phyloP scores from a whole-genome alignment of 2,329 filamentous ascomycete species.

The Emericellopsis cladophorae region DNA sequence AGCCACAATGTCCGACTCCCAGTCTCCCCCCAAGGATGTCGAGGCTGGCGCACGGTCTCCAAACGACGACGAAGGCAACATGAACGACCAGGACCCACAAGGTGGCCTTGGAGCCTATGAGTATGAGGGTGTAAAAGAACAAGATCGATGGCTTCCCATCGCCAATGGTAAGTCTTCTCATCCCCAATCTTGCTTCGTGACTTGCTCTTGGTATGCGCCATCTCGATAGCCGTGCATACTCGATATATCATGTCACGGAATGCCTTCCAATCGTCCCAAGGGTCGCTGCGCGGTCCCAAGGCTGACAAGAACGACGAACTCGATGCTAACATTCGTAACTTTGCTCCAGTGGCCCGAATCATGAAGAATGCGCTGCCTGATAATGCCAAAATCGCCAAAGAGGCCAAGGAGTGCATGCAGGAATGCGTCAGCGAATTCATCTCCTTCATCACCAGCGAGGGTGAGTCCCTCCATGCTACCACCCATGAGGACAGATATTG shows the following conservation, averaged over 20 bases:
- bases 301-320: conserved; percentile 39
- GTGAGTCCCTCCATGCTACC: conserved; percentile 38
- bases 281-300: conserved; percentile 33
- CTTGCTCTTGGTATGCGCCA: conserved; percentile 17
- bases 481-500: neutral
- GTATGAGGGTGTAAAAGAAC: conserved; percentile 93
- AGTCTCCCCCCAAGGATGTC: conserved; percentile 90
- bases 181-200: conserved; percentile 28
- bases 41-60: conserved; percentile 86
- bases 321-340: conserved; percentile 91
- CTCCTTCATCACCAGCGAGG: conserved; percentile 98
- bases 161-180: conserved; percentile 82
- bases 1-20: conserved; percentile 83
- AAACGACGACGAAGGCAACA: conserved; percentile 81
- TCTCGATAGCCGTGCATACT: conserved; percentile 11
- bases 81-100: conserved; percentile 82
- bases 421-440: conserved; percentile 99
- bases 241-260: conserved; percentile 39
- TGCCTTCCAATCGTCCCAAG: conserved; percentile 34
- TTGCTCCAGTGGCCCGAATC: conserved; percentile 92
- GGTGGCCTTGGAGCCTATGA: conserved; percentile 65
- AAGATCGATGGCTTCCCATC: conserved; percentile 98
- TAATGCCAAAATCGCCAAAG: conserved; percentile 97
- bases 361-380: conserved; percentile 98
- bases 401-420: conserved; percentile 99